A percentile compares a stretch with the other conserved stretches of the same genome.
phyloP scores from a whole-genome alignment of 148 eudicot genomes.

The Diospyros lotus region DNA sequence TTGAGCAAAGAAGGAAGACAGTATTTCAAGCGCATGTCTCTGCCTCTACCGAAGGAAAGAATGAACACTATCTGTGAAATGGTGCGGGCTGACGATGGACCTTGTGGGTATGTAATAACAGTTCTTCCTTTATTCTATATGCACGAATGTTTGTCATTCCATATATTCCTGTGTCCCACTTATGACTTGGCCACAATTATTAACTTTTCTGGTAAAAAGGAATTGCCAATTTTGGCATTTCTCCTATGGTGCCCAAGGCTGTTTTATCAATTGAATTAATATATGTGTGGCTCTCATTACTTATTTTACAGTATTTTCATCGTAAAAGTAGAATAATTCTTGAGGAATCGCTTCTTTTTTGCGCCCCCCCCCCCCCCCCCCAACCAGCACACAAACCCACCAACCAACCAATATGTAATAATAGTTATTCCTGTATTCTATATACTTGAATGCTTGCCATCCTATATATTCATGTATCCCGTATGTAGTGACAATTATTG shows the following conservation, averaged over 20 bases:
- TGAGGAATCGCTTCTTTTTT: not conserved
- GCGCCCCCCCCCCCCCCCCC: too few relatives aligned
- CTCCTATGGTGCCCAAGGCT: too few relatives aligned
- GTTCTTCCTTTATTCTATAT: not conserved
- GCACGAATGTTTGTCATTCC: too few relatives aligned
- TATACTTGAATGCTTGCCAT: not conserved
- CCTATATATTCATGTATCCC: too few relatives aligned
- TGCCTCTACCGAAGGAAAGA: constrained; percentile 39
- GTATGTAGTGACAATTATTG: too few relatives aligned
- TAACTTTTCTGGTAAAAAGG: not conserved
- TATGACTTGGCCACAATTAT: not conserved
- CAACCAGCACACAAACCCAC: too few relatives aligned
- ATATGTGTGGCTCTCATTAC: not conserved
- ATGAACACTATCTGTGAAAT: constrained; percentile 41
- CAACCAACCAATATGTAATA: not conserved
- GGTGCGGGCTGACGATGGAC: constrained; percentile 47
- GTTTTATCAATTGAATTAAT: too few relatives aligned
- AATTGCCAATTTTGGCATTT: too few relatives aligned
- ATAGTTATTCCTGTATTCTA: not conserved
- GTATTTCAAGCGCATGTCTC: constrained; percentile 39
- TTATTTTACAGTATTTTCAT: not conserved
- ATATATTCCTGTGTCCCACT: not conserved
- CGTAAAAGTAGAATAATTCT: not conserved
- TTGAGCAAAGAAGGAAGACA: constrained; percentile 26
- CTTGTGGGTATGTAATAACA: constrained; percentile 52